These are phyloP conservation scores for Mycena sp. DNA, from an alignment of 1,284 basidiomycete species.

Conservation along the genomic window DNA sequence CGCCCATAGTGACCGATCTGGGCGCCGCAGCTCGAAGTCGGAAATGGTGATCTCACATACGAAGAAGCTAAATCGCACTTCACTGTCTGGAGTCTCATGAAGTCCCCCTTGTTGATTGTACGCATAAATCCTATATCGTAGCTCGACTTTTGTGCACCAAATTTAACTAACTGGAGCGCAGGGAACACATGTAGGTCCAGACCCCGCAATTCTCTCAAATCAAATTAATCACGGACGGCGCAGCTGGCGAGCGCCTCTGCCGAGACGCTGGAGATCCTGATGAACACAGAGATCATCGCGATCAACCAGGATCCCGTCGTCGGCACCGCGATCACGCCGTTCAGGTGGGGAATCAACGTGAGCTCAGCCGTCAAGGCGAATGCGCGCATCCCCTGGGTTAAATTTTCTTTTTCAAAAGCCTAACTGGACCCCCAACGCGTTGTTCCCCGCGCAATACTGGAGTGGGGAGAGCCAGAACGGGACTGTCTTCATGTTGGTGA, in stretches of 20 bases:
- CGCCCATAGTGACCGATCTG: too few species aligned
- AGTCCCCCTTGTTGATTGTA: conserved; percentile 61
- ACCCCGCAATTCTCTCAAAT: not conserved
- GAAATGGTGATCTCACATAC: conserved; percentile 65
- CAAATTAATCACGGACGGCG: not conserved
- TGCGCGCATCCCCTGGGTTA: conserved; percentile 2
- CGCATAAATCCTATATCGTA: too few species aligned
- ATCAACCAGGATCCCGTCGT: conserved; percentile 75
- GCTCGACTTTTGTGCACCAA: not conserved
- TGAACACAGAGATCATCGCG: conserved; percentile 70
- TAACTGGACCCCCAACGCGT: conserved; percentile 58
- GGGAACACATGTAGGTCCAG: conserved; percentile 51
- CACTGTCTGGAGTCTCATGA: conserved; percentile 73
- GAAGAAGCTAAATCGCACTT: conserved; percentile 72
- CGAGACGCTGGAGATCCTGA: conserved; percentile 63
- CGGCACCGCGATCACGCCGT: conserved; percentile 68
- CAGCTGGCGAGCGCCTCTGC: conserved; percentile 61
- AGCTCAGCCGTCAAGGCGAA: conserved; percentile 29
- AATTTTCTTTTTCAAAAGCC: conserved; percentile 45
- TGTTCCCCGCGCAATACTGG: conserved; percentile 68
- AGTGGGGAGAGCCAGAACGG: conserved; percentile 65
- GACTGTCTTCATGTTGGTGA: conserved; percentile 64
- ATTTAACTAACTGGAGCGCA: conserved; percentile 17
- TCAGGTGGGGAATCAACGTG: conserved; percentile 73
- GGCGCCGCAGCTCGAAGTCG: conserved; percentile 64